Evolutionary conservation across 2,329 filamentous ascomycete species (phyloP), one percentile per base, ranked within the genome.

Genomic region (Biscogniauxia sp.): DNA sequence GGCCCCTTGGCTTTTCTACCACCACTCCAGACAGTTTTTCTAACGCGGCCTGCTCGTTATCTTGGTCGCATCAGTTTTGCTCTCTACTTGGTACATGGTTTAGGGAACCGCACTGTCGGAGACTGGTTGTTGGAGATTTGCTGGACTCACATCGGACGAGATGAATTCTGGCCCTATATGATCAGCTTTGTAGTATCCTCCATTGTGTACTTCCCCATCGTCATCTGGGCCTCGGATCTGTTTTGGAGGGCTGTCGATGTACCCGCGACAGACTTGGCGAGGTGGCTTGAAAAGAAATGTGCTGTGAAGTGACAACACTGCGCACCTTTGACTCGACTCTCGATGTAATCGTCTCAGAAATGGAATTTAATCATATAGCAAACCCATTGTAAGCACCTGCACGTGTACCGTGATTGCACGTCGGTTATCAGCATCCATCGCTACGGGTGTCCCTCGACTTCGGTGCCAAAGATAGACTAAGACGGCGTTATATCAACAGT

Each of bases 1-100:
- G 58, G 75, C 56, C 64, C 67, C 9, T 65, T 69, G 65, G 65
- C 61, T 2, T 65, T 71, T 53, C 54, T 74, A 49, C 69, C 71
- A 1, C 64, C 60, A 8, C 55, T 70, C 7, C 71, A 71, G 56
- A 59, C 61, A 7, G 19, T 69, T 51, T 69, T 71, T 53, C 61
- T 70, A 20, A 69, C 68, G 25, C 68, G 72, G n/a, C 69, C 61
- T 13, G 79, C 81, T 13, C 83, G 84, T 64, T 87, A 87, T 68
- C 79, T 84, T 20, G 84, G 81, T 13, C 78, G 79, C 25, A 81
- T 86, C 62, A 84, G 82, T 59, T 87, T 82, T 63, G 80, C 84
- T 2, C 75, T 87, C 2, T 87, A 87, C 65, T 75, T 87, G 6
- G 78, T 82, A n/a, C 84, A 87, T 66, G 84, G 84, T 0, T 78